These are phyloP conservation scores for Mycosphaerella sp. DNA, from an alignment of 2,329 filamentous ascomycete genomes.

Conservation along the genomic window DNA sequence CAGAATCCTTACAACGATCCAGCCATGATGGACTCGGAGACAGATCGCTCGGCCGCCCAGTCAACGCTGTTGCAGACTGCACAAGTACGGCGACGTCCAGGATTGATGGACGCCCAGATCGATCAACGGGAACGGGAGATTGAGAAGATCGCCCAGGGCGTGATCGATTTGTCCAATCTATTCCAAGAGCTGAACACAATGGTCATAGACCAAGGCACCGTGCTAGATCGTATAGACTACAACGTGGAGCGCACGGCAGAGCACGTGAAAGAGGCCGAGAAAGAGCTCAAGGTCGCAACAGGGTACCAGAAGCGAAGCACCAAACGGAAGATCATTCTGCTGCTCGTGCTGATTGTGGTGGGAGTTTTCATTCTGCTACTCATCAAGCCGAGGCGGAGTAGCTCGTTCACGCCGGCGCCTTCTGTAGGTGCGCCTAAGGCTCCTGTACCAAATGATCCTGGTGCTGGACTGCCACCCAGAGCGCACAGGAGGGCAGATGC, in stretches of 20 bases:
- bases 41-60: conserved; percentile 87
- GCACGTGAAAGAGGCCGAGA: conserved; percentile 87
- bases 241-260: conserved; percentile 94
- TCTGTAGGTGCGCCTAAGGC: conserved; percentile 13
- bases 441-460: conserved; percentile 17
- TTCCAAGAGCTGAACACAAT: conserved; percentile 95
- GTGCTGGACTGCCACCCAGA: conserved; percentile 15
- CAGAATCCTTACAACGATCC: conserved; percentile 72
- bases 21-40: conserved; percentile 85
- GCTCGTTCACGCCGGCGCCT: conserved; percentile 2
- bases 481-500: background rate
- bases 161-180: conserved; percentile 93
- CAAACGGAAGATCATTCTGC: conserved; percentile 85
- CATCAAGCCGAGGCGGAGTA: conserved; percentile 62
- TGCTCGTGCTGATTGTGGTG: conserved; percentile 76
- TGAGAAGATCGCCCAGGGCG: conserved; percentile 94
- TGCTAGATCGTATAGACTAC: conserved; percentile 57
- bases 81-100: conserved; percentile 50
- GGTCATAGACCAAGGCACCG: conserved; percentile 54
- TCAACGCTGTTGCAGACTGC: conserved; percentile 73
- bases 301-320: conserved; percentile 83
- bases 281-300: conserved; percentile 80
- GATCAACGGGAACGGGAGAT: conserved; percentile 92
- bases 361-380: conserved; percentile 80
- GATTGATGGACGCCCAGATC: conserved; percentile 72